Percentiles rank a stretch among this genome's conserved stretches.
Conservation (phyloP, 495 filamentous ascomycete genomes). For the Penicillium macrosclerotiorum region DNA sequence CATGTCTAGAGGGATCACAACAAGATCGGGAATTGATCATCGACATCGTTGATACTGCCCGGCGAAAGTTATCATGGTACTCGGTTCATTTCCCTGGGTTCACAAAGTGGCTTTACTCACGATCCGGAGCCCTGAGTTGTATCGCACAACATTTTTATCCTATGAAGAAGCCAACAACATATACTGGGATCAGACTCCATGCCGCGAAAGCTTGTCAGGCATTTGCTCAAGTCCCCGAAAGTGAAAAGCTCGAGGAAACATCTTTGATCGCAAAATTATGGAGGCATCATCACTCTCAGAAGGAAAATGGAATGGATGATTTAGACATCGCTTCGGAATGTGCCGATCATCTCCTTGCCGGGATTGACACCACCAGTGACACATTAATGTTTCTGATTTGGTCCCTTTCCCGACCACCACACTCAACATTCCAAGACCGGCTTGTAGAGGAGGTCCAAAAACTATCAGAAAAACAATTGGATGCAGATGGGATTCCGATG, state of each 20-base stretch:
- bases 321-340: slow-evolving; percentile 12
- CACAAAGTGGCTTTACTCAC: slow-evolving; percentile 32
- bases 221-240: not conserved
- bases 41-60: slow-evolving; percentile 31
- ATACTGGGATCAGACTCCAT: slow-evolving; percentile 29
- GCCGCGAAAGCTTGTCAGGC: slow-evolving; percentile 1
- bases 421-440: slow-evolving; percentile 22
- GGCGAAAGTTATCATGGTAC: slow-evolving; percentile 35
- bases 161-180: slow-evolving; percentile 30
- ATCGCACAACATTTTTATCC: slow-evolving; percentile 26
- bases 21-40: slow-evolving; percentile 26
- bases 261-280: slow-evolving; percentile 1
- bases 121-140: slow-evolving; percentile 22
- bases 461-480: not conserved
- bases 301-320: not conserved
- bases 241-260: not conserved
- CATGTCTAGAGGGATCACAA: slow-evolving; percentile 14
- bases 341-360: slow-evolving; percentile 9
- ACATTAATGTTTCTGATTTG: slow-evolving; percentile 38
- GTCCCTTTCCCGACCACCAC: slow-evolving; percentile 27
- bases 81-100: slow-evolving; percentile 30
- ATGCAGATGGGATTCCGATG: slow-evolving; percentile 29
- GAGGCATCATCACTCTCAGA: not conserved
- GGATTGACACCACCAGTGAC: slow-evolving; percentile 24
- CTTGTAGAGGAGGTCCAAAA: slow-evolving; percentile 22